Percentiles rank a stretch among this genome's conserved stretches.
Evolutionary conservation across 2,329 filamentous ascomycete species (phyloP).

Genomic region (Aspergillus aculeatinus): DNA sequence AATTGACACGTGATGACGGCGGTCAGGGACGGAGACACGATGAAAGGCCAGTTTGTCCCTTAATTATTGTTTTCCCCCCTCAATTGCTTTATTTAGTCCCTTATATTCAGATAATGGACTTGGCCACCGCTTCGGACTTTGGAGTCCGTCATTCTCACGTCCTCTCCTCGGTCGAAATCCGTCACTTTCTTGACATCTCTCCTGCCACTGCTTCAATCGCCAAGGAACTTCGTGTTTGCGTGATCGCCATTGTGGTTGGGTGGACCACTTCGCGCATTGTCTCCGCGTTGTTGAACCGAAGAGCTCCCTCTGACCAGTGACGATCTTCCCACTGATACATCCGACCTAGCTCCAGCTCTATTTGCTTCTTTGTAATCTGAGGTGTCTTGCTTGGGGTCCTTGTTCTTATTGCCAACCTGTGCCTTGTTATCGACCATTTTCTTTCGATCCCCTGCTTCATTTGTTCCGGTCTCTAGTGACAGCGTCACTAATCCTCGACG

Average conservation of each 20-base stretch:
- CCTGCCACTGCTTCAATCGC: conserved; percentile 50
- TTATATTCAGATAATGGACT: conserved; percentile 31
- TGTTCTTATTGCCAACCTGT: not conserved
- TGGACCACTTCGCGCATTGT: conserved; percentile 43
- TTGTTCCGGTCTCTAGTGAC: not conserved
- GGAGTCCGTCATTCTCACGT: conserved; percentile 49
- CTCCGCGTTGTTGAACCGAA: conserved; percentile 31
- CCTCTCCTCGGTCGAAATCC: conserved; percentile 46
- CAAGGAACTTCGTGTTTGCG: conserved; percentile 52
- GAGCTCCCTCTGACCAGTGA: conserved; percentile 21
- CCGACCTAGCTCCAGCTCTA: not conserved
- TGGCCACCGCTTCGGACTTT: conserved; percentile 34
- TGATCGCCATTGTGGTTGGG: conserved; percentile 52
- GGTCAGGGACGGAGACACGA: not conserved
- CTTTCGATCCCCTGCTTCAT: conserved; percentile 2
- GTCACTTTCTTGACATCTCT: conserved; percentile 54
- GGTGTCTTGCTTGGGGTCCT: not conserved
- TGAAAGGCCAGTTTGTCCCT: conserved; percentile 22
- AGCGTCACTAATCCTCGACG: conserved; percentile 6
- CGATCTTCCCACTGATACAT: conserved; percentile 10
- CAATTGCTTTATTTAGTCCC: not conserved
- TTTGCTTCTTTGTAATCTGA: not conserved
- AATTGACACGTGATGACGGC: conserved; percentile 17
- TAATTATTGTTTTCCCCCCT: conserved; percentile 1
- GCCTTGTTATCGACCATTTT: not conserved